A percentile compares a stretch with the other conserved stretches of the same genome.
Conservation (phyloP, 768 basidiomycete genomes). For the Pleurotus djamor region DNA sequence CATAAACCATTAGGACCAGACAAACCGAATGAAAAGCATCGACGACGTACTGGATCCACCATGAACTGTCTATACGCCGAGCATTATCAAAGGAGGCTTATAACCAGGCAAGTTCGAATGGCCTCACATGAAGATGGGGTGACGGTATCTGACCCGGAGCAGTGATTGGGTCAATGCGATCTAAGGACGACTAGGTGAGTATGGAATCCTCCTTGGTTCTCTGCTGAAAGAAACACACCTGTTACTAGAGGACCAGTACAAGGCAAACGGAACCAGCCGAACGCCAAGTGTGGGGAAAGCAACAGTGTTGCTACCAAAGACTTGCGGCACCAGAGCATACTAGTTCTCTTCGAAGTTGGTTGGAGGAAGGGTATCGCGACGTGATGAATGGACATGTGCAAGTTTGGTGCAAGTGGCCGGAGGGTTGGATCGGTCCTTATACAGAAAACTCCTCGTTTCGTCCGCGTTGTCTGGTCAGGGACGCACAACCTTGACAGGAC, state of each 20-base stretch:
- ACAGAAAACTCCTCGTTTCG: not conserved
- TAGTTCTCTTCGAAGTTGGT: not conserved
- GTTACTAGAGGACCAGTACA: constrained; percentile 37
- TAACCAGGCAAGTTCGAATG: not conserved
- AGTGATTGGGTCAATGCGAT: constrained; percentile 37
- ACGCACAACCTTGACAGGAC: not conserved
- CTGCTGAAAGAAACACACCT: constrained; percentile 20
- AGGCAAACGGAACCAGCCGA: constrained; percentile 37
- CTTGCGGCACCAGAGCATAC: not conserved
- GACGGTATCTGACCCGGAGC: constrained; percentile 30
- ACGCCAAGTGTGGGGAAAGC: not conserved
- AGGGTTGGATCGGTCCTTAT: not conserved
- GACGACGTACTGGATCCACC: constrained; percentile 29
- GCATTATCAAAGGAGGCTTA: not conserved
- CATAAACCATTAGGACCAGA: not conserved
- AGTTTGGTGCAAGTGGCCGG: not conserved
- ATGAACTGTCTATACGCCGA: constrained; percentile 29
- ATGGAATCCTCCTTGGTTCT: not conserved
- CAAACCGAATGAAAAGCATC: not conserved
- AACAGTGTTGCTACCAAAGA: not conserved
- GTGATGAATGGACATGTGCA: not conserved
- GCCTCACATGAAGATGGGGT: constrained; percentile 37
- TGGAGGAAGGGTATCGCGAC: not conserved
- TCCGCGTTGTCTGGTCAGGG: not conserved
- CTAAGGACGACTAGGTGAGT: constrained; percentile 11